Base-by-base conservation (phyloP, 371 early-diverging fungal species). In the Mortierella sp. region DNA sequence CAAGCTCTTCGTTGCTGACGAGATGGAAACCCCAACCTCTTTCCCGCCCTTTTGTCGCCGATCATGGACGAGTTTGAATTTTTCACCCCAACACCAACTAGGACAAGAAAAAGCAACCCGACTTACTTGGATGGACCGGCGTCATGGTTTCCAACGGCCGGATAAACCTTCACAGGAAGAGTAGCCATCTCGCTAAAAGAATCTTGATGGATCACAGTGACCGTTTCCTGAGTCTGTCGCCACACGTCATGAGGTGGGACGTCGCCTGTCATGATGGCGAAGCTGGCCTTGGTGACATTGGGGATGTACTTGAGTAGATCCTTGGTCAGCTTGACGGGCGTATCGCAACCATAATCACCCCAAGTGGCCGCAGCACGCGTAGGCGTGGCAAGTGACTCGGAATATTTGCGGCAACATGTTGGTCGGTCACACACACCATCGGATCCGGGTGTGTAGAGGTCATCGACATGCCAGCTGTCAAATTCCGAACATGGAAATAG, bases 241-340 rank as follows among this genome's bases (percentile, higher is more conserved):
- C 88, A 88, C 5, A 86, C 76, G 60, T 88, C 85, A 28, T 88
- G 88, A 0, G 88, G 85, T 17, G 88, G 88, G 13, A 88, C 63
- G 61, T 88, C 88, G 16, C 88, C 88, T 7, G 86, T 85, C 57
- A 88, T 57, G 21, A 88, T 80, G 27, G 80, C 81, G 63, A 88
- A 86, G n/a, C 56, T 63, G 21, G 79, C 71, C 19, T 80, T 66
- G 16, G 83, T 76, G 29, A 68, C 71, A 5, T 74, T 13, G 39
- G 78, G 17, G 74, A 82, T 41, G 19, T 81, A 80, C 52, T 60
- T 80, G 28, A 88, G 53, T 60, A 86, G 57, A 8, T 84, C 83
- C 53, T 86, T 78, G 2, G 83, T 77, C 67, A 85, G 34, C 19
- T 69, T 56, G 28, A 81, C 28, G n/a, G 85, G 81, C 1, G 85